phyloP scores from a whole-genome alignment of 2,329 filamentous ascomycete genomes.

The Chaetomium olivaceum region DNA sequence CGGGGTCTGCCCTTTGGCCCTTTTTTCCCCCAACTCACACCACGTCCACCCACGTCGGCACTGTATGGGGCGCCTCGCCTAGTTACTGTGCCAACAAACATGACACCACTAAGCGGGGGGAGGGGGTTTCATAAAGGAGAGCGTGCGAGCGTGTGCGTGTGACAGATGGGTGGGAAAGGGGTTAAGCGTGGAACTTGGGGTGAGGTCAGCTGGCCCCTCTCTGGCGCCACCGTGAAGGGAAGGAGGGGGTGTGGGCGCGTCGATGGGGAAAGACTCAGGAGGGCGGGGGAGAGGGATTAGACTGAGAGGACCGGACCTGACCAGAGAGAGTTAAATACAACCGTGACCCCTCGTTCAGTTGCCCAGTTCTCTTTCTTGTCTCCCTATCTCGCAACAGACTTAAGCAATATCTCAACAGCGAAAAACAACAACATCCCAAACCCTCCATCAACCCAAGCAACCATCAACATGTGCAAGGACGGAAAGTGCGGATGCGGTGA shows the following conservation, averaged over 20 bases:
- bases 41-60: background rate
- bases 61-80: background rate
- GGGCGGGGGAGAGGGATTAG: too few species aligned
- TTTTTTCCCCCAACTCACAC: background rate
- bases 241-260: too few species aligned
- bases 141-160: background rate
- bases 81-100: background rate
- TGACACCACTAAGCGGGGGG: background rate
- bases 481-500: slow-evolving; percentile 28
- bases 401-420: background rate
- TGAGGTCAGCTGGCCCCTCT: slow-evolving; percentile 12
- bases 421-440: background rate
- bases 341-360: background rate
- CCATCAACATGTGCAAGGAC: slow-evolving; percentile 30
- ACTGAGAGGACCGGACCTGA: background rate
- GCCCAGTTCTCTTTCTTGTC: background rate
- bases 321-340: slow-evolving; percentile 4
- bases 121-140: background rate
- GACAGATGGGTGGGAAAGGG: background rate
- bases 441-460: slow-evolving; percentile 12
- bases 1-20: background rate
- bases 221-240: background rate
- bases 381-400: background rate
- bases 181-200: background rate
- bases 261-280: background rate